Evolutionary conservation across 1,284 basidiomycete genomes (phyloP).

Genomic region (Papiliotrema terrestris): DNA sequence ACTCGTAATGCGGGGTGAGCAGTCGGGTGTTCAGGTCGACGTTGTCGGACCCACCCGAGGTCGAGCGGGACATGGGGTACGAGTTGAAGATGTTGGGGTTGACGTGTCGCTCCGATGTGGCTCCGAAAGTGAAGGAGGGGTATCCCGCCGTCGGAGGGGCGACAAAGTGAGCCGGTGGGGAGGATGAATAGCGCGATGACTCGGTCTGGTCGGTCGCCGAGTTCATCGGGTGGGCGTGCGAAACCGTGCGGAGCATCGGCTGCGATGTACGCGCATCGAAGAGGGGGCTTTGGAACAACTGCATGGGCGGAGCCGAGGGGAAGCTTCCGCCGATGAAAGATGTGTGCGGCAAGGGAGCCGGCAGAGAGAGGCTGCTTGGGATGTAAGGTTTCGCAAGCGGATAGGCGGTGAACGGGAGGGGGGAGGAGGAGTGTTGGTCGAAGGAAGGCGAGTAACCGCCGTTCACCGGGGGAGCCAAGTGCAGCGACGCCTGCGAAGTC

Average conservation of each 20-base stretch:
- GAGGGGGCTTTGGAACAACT: constrained; percentile 11
- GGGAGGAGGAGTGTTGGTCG: constrained; percentile 7
- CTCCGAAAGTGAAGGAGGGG: constrained; percentile 17
- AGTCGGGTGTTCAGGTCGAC: constrained; percentile 17
- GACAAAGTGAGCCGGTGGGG: constrained; percentile 27
- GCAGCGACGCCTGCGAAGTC: constrained; percentile 29
- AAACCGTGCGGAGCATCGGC: constrained; percentile 32
- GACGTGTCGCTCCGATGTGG: constrained; percentile 20
- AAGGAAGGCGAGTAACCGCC: constrained; percentile 21
- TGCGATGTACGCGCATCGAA: constrained; percentile 22
- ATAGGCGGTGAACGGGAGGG: constrained; percentile 17
- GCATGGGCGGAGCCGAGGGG: constrained; percentile 24
- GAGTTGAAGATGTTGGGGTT: constrained; percentile 27
- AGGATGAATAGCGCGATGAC: constrained; percentile 32
- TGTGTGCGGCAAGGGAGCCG: constrained; percentile 10
- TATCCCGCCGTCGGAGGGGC: constrained; percentile 14
- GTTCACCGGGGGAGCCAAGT: constrained; percentile 16
- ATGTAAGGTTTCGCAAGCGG: constrained; percentile 1
- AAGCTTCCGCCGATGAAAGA: constrained; percentile 6
- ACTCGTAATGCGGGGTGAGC: constrained; percentile 32
- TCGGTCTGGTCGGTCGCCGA: constrained; percentile 33
- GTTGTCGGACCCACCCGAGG: constrained; percentile 27
- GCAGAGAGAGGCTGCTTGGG: constrained; percentile 8
- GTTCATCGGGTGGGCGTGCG: constrained; percentile 35
- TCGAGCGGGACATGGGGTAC: constrained; percentile 38